Evolutionary conservation across 768 basidiomycete species (phyloP).

Genomic region (Podaxis sp.): DNA sequence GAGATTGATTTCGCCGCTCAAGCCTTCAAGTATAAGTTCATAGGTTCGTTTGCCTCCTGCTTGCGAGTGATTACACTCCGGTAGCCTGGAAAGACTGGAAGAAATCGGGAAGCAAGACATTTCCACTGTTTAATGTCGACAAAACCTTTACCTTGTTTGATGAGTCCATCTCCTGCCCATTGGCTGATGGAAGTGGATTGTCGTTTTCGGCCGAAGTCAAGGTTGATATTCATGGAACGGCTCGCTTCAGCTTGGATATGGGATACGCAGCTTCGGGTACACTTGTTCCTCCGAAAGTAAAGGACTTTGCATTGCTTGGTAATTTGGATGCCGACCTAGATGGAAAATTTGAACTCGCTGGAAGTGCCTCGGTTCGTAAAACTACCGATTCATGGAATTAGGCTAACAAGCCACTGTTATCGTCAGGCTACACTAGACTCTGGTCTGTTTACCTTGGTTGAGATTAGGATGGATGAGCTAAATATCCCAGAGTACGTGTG

Average conservation of each 20-base stretch:
- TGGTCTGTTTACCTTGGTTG: constrained; percentile 31
- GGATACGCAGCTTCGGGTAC: constrained; percentile 16
- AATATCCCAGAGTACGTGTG: constrained; percentile 5
- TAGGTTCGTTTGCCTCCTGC: constrained; percentile 10
- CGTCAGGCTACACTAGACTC: constrained; percentile 28
- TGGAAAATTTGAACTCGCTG: constrained; percentile 6
- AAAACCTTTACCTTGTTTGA: constrained; percentile 24
- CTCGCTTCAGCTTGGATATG: neutral
- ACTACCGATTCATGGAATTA: too few relatives aligned
- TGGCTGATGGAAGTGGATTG: constrained; percentile 14
- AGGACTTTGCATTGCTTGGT: constrained; percentile 1
- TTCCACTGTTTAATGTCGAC: constrained; percentile 23
- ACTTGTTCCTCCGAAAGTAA: constrained; percentile 15
- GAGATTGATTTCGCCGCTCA: neutral
- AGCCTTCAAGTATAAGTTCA: neutral
- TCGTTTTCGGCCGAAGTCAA: constrained; percentile 25
- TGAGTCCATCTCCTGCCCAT: constrained; percentile 18
- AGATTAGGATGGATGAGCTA: constrained; percentile 5
- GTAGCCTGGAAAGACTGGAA: constrained; percentile 19
- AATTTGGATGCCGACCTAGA: neutral
- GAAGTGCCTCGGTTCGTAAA: constrained; percentile 3
- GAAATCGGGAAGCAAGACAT: constrained; percentile 24
- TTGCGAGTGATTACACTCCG: constrained; percentile 5
- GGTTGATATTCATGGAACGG: constrained; percentile 11
- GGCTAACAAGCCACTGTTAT: neutral